Base-by-base conservation (phyloP, 2,329 filamentous ascomycete species). In the Nigrograna mackinnonii region DNA sequence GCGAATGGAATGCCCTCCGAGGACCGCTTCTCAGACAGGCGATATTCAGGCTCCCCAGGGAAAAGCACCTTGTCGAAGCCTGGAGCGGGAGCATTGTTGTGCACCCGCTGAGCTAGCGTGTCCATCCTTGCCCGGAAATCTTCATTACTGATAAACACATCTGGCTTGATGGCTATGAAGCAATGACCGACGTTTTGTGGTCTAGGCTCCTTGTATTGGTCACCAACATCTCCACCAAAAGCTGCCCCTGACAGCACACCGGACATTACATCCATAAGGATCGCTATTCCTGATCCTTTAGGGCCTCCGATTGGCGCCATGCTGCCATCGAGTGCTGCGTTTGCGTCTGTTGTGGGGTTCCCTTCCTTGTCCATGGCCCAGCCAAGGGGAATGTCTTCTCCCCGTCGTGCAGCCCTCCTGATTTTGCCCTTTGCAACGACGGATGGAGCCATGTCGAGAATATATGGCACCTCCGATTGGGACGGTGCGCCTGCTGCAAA, bases 361-460 rank as follows among this genome's bases (percentile, higher is more conserved):
- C 57, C 57, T 19, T 57, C 34, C 14, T 31, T 35, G 22, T 61
- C 57, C 4, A 55, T 41, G 1, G 57, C 57, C 28, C 48, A 61
- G 6, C 54, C 57, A 14, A 44, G 39, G 2, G 57, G 57, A 22
- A 61, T 61, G 11, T 24, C 31, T 41, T 61, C 57, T 5, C 55
- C 57, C 4, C 57, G 43, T 22, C 55, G 39, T 3, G 47, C 45
- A 7, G 57, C 57, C 21, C 49, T 54, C 14, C 54, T 41, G 19
- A 61, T 60, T 42, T 61, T 58, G 7, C 57, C 57, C 26, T 47
- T 43, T 4, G 57, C 57, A 2, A 47, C 57, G 16, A 60, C 57
- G 4, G 43, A 47, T 1, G 57, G 57, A 3, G 43, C 38, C 56
- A 60, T 60, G 34, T 59, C 56, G 12, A 60, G 41, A 9, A 60